A percentile compares a stretch with the other conserved stretches of the same genome.
phyloP scores from a whole-genome alignment of 371 early-diverging fungal species.

The Umbelopsis sp. region DNA sequence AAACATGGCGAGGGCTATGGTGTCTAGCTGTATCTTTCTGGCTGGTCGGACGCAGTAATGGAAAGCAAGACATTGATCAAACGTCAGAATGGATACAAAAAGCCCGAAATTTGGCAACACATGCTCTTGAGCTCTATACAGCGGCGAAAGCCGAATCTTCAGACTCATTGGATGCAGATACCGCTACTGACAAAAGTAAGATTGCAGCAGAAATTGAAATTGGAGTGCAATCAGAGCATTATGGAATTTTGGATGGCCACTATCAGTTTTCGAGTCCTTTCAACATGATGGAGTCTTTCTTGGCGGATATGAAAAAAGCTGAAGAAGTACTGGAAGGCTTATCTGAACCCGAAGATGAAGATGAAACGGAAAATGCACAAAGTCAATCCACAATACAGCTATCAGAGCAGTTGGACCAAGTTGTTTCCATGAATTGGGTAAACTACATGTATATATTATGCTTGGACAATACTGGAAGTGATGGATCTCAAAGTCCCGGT shows the following conservation, averaged over 20 bases:
- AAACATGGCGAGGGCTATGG: constrained; percentile 32
- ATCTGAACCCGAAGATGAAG: background rate
- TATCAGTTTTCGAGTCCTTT: background rate
- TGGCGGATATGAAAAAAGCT: constrained; percentile 2
- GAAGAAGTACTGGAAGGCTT: background rate
- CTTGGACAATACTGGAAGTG: background rate
- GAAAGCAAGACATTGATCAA: constrained; percentile 7
- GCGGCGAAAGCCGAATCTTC: background rate
- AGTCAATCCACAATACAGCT: background rate
- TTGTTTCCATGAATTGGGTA: background rate
- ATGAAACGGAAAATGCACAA: background rate
- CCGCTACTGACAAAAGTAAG: background rate
- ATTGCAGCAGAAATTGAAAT: too few relatives aligned
- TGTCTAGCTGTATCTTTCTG: constrained; percentile 35
- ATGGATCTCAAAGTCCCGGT: background rate
- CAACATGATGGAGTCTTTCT: background rate
- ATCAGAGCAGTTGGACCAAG: background rate
- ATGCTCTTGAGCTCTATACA: background rate
- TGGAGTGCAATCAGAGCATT: background rate
- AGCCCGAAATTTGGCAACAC: background rate
- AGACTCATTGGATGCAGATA: background rate
- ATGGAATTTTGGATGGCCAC: constrained; percentile 1
- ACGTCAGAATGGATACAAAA: constrained; percentile 12
- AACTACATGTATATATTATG: constrained; percentile 2
- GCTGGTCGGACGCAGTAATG: constrained; percentile 21